phyloP scores from a whole-genome alignment of 257 asterid genomes.

The Ocimum tenuiflorum region DNA sequence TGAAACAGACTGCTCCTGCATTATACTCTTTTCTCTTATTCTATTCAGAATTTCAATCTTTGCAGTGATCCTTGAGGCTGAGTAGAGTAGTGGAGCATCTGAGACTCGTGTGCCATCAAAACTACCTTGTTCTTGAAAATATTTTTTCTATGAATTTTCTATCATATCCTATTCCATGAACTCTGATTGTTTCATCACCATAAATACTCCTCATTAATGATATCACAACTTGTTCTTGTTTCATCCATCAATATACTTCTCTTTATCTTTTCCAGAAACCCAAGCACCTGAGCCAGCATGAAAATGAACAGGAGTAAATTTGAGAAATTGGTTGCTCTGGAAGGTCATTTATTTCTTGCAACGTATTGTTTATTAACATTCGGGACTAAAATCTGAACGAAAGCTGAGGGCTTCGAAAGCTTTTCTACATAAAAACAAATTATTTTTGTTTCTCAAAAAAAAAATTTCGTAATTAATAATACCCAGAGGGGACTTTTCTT shows the following conservation, averaged over 20 bases:
- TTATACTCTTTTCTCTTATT: slow-evolving; percentile 78
- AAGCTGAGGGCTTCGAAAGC: too few species aligned
- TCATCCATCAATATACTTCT: slow-evolving; percentile 31
- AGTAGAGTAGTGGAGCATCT: slow-evolving; percentile 59
- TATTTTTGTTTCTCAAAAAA: too few species aligned
- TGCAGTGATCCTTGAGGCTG: slow-evolving; percentile 75
- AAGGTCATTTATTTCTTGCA: slow-evolving; percentile 36
- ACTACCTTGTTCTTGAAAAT: slow-evolving; percentile 31
- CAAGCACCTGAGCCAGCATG: slow-evolving; percentile 41
- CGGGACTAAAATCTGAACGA: too few species aligned
- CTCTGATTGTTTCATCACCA: slow-evolving; percentile 25
- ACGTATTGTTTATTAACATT: slow-evolving; percentile 38
- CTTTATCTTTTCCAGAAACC: slow-evolving; percentile 31
- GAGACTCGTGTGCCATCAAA: slow-evolving; percentile 56
- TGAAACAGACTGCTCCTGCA: slow-evolving; percentile 53
- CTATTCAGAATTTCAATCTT: slow-evolving; percentile 78
- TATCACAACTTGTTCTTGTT: slow-evolving; percentile 29
- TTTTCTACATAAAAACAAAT: too few species aligned
- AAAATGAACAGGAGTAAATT: slow-evolving; percentile 33
- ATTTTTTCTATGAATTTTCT: slow-evolving; percentile 27
- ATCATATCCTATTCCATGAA: slow-evolving; percentile 27
- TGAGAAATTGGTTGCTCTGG: slow-evolving; percentile 33
- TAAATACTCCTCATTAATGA: slow-evolving; percentile 22
- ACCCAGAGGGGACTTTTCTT: too few species aligned
- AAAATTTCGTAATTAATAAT: too few species aligned